Percentiles rank a stretch among this genome's conserved stretches.
phyloP scores from a whole-genome alignment of 768 basidiomycete genomes.

The Lentinula sp. region DNA sequence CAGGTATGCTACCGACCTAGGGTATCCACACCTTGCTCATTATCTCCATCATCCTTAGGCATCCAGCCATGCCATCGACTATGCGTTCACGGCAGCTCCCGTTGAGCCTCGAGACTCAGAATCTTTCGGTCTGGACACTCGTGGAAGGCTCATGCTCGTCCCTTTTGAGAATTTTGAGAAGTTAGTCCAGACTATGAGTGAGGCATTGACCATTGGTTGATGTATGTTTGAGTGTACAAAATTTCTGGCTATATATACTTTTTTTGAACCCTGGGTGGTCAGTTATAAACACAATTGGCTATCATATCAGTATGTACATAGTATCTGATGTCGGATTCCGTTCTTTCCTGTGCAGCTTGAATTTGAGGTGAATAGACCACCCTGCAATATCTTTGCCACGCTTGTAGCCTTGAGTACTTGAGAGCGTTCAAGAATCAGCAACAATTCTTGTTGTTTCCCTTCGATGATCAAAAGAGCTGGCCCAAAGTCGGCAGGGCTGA shows the following conservation, averaged over 20 bases:
- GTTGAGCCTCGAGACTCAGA: constrained; percentile 52
- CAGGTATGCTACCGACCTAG: constrained; percentile 36
- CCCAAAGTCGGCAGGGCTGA: background rate
- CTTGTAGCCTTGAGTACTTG: background rate
- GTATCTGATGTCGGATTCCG: background rate
- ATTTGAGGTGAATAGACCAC: too few species aligned
- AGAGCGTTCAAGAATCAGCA: background rate
- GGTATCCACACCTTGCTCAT: background rate
- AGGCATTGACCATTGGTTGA: constrained; percentile 22
- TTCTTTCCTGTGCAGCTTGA: background rate
- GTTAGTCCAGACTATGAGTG: constrained; percentile 32
- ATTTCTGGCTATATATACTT: too few species aligned
- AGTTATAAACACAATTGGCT: background rate
- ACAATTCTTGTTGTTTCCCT: background rate
- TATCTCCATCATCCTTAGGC: constrained; percentile 25
- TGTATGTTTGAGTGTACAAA: background rate
- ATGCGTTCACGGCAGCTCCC: constrained; percentile 44
- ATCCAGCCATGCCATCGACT: constrained; percentile 45
- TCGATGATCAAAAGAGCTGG: background rate
- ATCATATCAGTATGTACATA: too few species aligned
- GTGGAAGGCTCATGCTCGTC: constrained; percentile 62
- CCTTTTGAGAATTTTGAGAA: constrained; percentile 33
- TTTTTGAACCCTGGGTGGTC: background rate
- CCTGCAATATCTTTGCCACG: background rate
- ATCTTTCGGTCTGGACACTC: constrained; percentile 65